These are phyloP conservation scores for Camellia sinensis DNA, from an alignment of 148 eudicot genomes.

Conservation along the genomic window DNA sequence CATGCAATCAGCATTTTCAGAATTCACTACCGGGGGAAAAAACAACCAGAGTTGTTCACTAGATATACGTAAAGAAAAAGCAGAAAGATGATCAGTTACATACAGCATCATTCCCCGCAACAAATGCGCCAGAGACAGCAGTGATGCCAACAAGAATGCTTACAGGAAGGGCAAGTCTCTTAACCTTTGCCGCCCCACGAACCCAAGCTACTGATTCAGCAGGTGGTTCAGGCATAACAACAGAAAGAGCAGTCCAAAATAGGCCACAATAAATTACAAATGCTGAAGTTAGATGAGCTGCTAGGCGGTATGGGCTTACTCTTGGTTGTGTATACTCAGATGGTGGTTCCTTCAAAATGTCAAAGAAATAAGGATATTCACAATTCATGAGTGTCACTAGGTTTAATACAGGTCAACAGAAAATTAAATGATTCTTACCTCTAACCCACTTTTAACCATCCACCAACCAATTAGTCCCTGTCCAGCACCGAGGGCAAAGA, in stretches of 20 bases:
- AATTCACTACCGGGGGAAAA: background rate
- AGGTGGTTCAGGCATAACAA: constrained; percentile 99
- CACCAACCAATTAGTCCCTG: constrained; percentile 99
- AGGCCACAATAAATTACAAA: constrained; percentile 85
- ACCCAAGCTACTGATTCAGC: constrained; percentile 92
- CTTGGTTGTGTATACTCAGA: constrained; percentile 85
- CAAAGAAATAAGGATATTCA: background rate
- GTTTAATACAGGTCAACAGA: background rate
- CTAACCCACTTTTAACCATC: constrained; percentile 99
- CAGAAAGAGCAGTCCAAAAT: constrained; percentile 94
- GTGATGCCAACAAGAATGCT: constrained; percentile 86
- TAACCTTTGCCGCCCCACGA: constrained; percentile 85
- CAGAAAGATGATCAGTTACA: constrained; percentile 20
- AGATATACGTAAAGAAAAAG: background rate
- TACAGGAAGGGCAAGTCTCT: constrained; percentile 78
- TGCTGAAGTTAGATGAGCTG: constrained; percentile 97
- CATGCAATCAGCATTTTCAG: constrained; percentile 6
- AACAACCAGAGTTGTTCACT: background rate
- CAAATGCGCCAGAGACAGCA: constrained; percentile 96
- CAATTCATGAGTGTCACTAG: background rate
- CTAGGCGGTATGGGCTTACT: constrained; percentile 94
- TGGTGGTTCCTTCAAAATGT: constrained; percentile 60
- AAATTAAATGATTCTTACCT: constrained; percentile 41
- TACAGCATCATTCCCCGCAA: constrained; percentile 99
- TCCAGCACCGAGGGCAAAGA: constrained; percentile 94